phyloP scores from a whole-genome alignment of 192 early-diverging fungal genomes.

The Coemansia sp. region DNA sequence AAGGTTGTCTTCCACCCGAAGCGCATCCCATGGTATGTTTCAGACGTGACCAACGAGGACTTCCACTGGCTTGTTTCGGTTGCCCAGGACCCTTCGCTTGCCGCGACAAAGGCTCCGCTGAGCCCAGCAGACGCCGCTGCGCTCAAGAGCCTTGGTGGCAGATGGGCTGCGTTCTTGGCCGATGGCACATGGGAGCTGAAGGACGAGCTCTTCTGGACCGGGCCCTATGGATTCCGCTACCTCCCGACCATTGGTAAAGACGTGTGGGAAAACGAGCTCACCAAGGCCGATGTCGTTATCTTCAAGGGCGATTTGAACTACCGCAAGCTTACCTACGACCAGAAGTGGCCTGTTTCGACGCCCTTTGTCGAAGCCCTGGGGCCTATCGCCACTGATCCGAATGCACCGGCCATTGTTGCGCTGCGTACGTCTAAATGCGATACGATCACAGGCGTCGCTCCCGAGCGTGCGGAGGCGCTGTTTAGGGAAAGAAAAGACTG shows the following conservation, averaged over 20 bases:
- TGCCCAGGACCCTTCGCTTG: slow-evolving; percentile 23
- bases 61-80: slow-evolving; percentile 65
- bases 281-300: slow-evolving; percentile 65
- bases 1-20: slow-evolving; percentile 84
- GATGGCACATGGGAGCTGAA: slow-evolving; percentile 66
- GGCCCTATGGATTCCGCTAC: slow-evolving; percentile 78
- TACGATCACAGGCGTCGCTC: slow-evolving; percentile 69
- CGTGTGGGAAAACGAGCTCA: slow-evolving; percentile 61
- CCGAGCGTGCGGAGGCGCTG: slow-evolving; percentile 45
- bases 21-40: slow-evolving; percentile 94
- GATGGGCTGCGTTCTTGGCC: slow-evolving; percentile 69
- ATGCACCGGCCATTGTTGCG: slow-evolving; percentile 65
- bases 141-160: slow-evolving; percentile 56
- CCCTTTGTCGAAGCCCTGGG: slow-evolving; percentile 86
- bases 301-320: slow-evolving; percentile 99
- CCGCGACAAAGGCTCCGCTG: neutral
- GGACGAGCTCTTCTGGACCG: slow-evolving; percentile 84
- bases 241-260: slow-evolving; percentile 66
- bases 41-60: slow-evolving; percentile 83
- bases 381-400: slow-evolving; percentile 55
- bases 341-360: slow-evolving; percentile 79
- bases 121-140: slow-evolving; percentile 30
- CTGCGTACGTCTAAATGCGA: slow-evolving; percentile 90
- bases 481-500: slow-evolving; percentile 55
- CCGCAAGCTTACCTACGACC: slow-evolving; percentile 92